These are phyloP conservation scores for Rutidosis leptorrhynchoides DNA, from an alignment of 129 eudicot genomes.

Conservation along the genomic window DNA sequence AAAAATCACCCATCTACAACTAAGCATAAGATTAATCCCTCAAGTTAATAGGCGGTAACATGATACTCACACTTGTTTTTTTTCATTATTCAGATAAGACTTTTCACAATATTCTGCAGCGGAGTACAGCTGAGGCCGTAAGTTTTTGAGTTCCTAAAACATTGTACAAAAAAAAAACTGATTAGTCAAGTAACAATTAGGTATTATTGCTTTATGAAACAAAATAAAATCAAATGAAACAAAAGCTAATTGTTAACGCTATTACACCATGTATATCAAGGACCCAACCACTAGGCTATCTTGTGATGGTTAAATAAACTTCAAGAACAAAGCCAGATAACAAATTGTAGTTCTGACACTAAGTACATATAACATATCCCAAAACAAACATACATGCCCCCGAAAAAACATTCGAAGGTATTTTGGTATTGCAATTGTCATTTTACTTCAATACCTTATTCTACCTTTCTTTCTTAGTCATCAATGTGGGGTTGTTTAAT, in stretches of 20 bases:
- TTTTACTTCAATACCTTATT: neutral
- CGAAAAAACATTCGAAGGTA: no score
- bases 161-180: conserved; percentile 19
- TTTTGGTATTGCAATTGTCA: neutral
- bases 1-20: neutral
- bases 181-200: conserved; percentile 9
- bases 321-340: neutral
- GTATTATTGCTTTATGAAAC: no score
- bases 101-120: conserved; percentile 98
- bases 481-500: no score
- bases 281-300: no score
- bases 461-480: neutral
- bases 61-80: conserved; percentile 79
- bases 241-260: no score
- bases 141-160: conserved; percentile 83
- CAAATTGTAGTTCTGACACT: neutral
- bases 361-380: conserved; percentile 7
- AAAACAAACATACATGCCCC: neutral
- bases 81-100: conserved; percentile 89
- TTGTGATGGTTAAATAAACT: no score
- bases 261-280: no score
- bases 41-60: conserved; percentile 14
- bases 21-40: conserved; percentile 12
- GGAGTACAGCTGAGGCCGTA: conserved; percentile 94
- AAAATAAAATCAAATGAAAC: no score